Evolutionary conservation across 192 early-diverging fungal species (phyloP).

Genomic region (Rhizophagus sp.): DNA sequence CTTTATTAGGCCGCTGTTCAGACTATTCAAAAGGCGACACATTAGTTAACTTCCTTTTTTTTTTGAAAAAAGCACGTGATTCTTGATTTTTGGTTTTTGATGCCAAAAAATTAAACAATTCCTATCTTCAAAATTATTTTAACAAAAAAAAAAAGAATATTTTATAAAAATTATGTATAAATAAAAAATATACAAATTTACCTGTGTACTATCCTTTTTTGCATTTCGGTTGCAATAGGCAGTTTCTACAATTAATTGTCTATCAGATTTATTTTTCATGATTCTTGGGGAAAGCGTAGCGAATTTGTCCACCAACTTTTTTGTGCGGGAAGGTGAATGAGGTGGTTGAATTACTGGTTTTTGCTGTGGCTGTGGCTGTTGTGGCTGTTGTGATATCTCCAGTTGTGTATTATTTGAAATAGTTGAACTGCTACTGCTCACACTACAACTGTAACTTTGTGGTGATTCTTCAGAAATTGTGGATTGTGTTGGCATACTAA

Average conservation of each 20-base stretch:
- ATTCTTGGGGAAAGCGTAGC: constrained; percentile 4
- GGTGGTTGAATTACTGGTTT: constrained; percentile 1
- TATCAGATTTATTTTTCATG: constrained; percentile 25
- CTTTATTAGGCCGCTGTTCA: constrained; percentile 1
- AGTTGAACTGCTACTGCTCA: not conserved
- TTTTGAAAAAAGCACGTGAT: not conserved
- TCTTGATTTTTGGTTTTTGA: too few species aligned
- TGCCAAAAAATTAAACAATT: too few species aligned
- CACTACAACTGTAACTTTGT: not conserved
- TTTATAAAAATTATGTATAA: not conserved
- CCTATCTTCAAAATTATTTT: too few species aligned
- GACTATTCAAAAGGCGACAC: constrained; percentile 2
- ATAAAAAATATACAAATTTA: not conserved
- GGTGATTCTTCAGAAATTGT: not conserved
- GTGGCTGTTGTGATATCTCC: not conserved
- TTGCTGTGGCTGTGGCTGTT: not conserved
- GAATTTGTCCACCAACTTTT: constrained; percentile 26
- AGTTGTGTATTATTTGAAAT: too few species aligned
- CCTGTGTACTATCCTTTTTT: not conserved
- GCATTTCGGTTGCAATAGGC: constrained; percentile 7
- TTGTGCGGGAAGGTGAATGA: not conserved
- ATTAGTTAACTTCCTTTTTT: not conserved
- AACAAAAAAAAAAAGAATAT: not conserved
- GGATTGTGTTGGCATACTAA: constrained; percentile 2
- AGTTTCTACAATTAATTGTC: constrained; percentile 26